These are phyloP conservation scores for Debaryomycetaceae sp. DNA, from an alignment of 1,139 yeast species.

Conservation along the genomic window DNA sequence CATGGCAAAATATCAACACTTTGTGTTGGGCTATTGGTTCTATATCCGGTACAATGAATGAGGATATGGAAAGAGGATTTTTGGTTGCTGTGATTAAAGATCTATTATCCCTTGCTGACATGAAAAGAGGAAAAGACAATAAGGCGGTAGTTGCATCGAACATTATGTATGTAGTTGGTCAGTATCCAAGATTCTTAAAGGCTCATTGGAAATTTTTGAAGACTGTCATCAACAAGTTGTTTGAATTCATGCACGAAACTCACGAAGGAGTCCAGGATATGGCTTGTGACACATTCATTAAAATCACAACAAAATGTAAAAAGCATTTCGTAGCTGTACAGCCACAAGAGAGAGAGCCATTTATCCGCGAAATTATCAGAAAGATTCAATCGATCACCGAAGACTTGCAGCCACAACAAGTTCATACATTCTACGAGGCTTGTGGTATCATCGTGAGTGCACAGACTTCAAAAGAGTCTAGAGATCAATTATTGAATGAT, in stretches of 20 bases:
- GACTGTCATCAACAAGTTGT: slow-evolving; percentile 90
- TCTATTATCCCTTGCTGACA: slow-evolving; percentile 83
- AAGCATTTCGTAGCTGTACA: slow-evolving; percentile 91
- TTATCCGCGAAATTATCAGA: slow-evolving; percentile 83
- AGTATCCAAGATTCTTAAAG: slow-evolving; percentile 92
- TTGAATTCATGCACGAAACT: slow-evolving; percentile 98
- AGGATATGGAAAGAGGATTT: slow-evolving; percentile 93
- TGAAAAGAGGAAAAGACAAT: slow-evolving; percentile 95
- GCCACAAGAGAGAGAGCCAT: slow-evolving; percentile 85
- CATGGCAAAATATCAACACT: slow-evolving; percentile 96
- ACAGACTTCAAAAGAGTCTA: slow-evolving; percentile 56
- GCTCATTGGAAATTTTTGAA: slow-evolving; percentile 98
- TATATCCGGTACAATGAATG: slow-evolving; percentile 97
- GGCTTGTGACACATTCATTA: slow-evolving; percentile 99
- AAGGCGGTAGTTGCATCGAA: slow-evolving; percentile 98
- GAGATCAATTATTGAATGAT: slow-evolving; percentile 71
- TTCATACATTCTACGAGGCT: slow-evolving; percentile 95
- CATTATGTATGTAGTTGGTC: slow-evolving; percentile 99
- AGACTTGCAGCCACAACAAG: slow-evolving; percentile 95
- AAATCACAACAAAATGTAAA: slow-evolving; percentile 91
- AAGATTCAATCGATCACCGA: slow-evolving; percentile 83
- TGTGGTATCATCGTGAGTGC: slow-evolving; percentile 94
- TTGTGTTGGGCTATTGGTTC: slow-evolving; percentile 99
- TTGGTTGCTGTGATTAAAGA: slow-evolving; percentile 91
- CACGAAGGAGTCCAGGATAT: slow-evolving; percentile 99